phyloP scores from a whole-genome alignment of 768 basidiomycete species.

The Russula virescens region DNA sequence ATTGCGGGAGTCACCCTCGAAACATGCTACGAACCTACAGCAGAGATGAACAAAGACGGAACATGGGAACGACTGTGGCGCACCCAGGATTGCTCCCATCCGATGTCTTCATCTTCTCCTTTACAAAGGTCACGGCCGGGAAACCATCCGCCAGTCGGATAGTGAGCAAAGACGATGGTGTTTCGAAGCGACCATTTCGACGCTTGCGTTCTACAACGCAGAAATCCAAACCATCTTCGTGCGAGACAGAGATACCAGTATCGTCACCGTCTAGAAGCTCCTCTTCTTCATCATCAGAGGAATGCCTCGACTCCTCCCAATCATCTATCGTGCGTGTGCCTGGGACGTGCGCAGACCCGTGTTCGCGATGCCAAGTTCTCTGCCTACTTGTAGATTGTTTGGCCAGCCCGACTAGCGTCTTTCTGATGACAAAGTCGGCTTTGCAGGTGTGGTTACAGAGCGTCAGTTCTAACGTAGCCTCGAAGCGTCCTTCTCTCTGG shows the following conservation, averaged over 20 bases:
- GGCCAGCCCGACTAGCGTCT: background rate
- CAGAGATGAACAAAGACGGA: background rate
- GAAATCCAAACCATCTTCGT: constrained; percentile 42
- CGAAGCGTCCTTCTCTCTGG: constrained; percentile 1
- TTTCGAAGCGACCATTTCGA: constrained; percentile 25
- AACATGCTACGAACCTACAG: constrained; percentile 1
- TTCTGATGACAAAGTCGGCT: constrained; percentile 6
- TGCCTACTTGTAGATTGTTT: background rate
- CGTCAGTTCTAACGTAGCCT: constrained; percentile 10
- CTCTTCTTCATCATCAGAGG: background rate
- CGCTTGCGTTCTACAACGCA: constrained; percentile 40
- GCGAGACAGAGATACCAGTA: constrained; percentile 33
- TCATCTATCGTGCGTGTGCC: background rate
- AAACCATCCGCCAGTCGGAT: constrained; percentile 9
- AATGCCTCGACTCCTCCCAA: background rate
- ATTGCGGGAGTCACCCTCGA: background rate
- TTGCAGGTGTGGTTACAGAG: background rate
- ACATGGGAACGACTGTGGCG: background rate
- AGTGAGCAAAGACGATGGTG: constrained; percentile 13
- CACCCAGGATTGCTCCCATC: constrained; percentile 7
- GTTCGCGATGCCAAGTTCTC: too few relatives aligned
- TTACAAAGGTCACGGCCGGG: constrained; percentile 14
- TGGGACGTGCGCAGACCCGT: background rate
- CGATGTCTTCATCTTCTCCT: background rate
- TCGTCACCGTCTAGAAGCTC: constrained; percentile 42